Evolutionary conservation across 2,329 filamentous ascomycete genomes (phyloP).

Genomic region (Cercospora berteroae): DNA sequence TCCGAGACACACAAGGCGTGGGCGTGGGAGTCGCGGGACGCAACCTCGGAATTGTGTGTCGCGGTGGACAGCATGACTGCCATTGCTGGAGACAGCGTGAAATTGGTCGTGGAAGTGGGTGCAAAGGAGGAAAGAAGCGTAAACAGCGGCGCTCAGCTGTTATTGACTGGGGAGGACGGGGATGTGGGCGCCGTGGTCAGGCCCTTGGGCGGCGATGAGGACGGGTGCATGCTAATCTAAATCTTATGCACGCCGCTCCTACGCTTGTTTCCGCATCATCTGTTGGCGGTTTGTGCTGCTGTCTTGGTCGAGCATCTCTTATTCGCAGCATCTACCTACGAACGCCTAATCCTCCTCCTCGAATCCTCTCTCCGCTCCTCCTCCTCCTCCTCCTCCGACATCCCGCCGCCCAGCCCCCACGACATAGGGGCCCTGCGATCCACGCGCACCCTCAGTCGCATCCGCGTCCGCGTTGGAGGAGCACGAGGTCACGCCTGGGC

Average conservation of each 20-base stretch:
- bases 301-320: background rate
- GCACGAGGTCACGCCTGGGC: slow-evolving; percentile 2
- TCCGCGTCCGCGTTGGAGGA: slow-evolving; percentile 4
- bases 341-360: background rate
- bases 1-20: background rate
- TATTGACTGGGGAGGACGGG: background rate
- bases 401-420: background rate
- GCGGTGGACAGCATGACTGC: background rate
- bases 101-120: background rate
- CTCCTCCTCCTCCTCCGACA: background rate
- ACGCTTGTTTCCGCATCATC: background rate
- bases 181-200: background rate
- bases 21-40: background rate
- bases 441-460: slow-evolving; percentile 6
- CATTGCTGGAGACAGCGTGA: background rate
- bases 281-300: background rate
- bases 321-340: background rate
- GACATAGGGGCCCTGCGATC: background rate
- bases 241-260: background rate
- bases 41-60: background rate
- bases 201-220: background rate
- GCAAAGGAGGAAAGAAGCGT: background rate
- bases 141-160: background rate
- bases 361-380: background rate
- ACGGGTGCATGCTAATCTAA: background rate